Conservation (phyloP, 495 filamentous ascomycete species). For the Copromyces sp. region DNA sequence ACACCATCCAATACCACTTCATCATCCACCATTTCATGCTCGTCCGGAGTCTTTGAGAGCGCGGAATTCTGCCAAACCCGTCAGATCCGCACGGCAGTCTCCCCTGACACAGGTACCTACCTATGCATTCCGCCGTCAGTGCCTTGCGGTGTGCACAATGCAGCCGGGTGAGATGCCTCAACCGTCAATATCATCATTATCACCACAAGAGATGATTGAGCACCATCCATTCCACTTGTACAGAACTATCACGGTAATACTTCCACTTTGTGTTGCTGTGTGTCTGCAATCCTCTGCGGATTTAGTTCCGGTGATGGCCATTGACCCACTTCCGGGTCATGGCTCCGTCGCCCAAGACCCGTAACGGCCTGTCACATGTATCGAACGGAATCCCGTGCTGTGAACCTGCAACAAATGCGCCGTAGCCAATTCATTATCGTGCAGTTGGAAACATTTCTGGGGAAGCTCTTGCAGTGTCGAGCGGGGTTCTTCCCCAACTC, state of each 20-base stretch:
- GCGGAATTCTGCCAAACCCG: not conserved
- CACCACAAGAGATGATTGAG: not conserved
- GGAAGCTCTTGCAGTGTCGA: not conserved
- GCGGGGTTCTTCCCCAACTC: not conserved
- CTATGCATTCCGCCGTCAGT: not conserved
- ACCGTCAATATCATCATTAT: not conserved
- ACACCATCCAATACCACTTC: not conserved
- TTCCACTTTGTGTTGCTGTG: not conserved
- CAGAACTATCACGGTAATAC: not conserved
- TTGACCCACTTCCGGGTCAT: not conserved
- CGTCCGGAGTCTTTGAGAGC: not conserved
- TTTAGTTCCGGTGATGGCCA: not conserved
- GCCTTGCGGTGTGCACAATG: not conserved
- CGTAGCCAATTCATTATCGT: not conserved
- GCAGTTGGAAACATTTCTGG: not conserved
- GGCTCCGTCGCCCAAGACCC: not conserved
- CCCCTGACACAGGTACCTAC: not conserved
- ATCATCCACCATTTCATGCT: not conserved
- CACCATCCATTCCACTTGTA: not conserved
- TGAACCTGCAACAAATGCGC: not conserved
- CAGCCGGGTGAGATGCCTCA: not conserved
- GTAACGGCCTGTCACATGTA: not conserved
- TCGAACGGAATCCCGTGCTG: not conserved
- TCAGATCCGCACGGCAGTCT: not conserved
- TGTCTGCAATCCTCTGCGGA: not conserved